Conservation (phyloP, 192 early-diverging fungal species). For the Chytriomyces sp. region DNA sequence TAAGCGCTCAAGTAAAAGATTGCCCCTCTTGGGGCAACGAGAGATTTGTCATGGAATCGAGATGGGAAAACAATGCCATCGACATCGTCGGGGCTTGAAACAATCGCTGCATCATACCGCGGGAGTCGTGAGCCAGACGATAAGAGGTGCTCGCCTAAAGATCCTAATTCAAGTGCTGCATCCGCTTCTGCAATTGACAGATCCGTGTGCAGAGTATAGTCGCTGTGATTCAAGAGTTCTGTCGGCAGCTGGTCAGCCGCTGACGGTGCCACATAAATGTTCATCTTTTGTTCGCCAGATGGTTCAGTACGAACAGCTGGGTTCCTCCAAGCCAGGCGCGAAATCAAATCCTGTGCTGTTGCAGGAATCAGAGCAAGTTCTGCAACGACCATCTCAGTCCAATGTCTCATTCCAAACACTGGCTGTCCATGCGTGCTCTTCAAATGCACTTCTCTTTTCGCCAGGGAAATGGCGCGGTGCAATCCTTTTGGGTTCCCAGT, state of each 20-base stretch:
- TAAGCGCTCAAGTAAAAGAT: neutral
- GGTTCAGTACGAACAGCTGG: neutral
- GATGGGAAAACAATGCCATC: slow-evolving; percentile 24
- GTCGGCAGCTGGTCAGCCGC: neutral
- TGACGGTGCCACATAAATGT: neutral
- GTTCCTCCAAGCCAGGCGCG: neutral
- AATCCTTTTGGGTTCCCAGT: slow-evolving; percentile 30
- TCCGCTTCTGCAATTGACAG: neutral
- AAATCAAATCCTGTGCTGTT: neutral
- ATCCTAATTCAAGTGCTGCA: neutral
- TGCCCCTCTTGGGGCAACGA: slow-evolving; percentile 17
- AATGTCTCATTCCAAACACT: slow-evolving; percentile 32
- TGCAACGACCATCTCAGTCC: slow-evolving; percentile 39
- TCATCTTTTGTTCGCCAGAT: neutral
- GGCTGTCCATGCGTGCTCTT: slow-evolving; percentile 38
- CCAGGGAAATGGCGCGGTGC: slow-evolving; percentile 11
- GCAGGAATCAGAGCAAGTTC: slow-evolving; percentile 31
- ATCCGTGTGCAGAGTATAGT: neutral
- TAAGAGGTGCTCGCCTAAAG: neutral
- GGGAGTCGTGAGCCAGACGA: neutral
- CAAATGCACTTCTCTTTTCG: slow-evolving; percentile 30
- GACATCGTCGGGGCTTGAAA: slow-evolving; percentile 13
- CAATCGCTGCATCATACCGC: slow-evolving; percentile 19
- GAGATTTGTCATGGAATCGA: slow-evolving; percentile 21
- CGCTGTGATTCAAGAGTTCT: neutral